These are phyloP conservation scores for Arthrobotrys sphaeroides DNA, from an alignment of 2,329 filamentous ascomycete species.

Conservation along the genomic window DNA sequence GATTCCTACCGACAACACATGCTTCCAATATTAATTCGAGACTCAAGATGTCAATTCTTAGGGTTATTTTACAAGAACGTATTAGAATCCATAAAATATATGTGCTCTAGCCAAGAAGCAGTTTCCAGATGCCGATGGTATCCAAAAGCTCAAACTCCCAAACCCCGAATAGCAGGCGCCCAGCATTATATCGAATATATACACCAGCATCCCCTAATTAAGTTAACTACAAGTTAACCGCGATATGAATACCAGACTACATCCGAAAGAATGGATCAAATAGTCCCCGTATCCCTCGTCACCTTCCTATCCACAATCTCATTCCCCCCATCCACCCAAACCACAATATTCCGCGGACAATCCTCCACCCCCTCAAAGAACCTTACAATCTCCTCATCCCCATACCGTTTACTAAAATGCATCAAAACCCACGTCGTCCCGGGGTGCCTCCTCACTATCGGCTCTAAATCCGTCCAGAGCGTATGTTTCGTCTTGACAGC, in stretches of 20 bases:
- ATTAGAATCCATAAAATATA: too few species aligned
- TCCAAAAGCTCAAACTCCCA: not conserved
- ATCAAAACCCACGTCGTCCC: conserved; percentile 64
- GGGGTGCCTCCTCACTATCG: conserved; percentile 63
- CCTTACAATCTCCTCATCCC: conserved; percentile 61
- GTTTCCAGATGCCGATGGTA: not conserved
- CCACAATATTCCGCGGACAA: conserved; percentile 63
- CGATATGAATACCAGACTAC: not conserved
- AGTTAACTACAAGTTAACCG: too few species aligned
- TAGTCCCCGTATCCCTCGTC: not conserved
- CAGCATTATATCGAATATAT: not conserved
- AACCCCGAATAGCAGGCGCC: not conserved
- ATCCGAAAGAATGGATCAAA: not conserved
- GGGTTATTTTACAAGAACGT: too few species aligned
- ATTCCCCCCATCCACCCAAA: conserved; percentile 63
- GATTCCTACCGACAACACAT: too few species aligned
- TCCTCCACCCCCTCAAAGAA: conserved; percentile 63
- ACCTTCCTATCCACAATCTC: conserved; percentile 17
- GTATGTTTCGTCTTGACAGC: conserved; percentile 65
- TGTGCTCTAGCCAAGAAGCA: too few species aligned
- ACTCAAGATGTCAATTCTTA: too few species aligned
- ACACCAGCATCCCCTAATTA: not conserved
- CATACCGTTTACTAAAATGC: conserved; percentile 65
- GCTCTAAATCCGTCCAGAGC: conserved; percentile 64
- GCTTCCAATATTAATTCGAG: too few species aligned